Evolutionary conservation across 768 basidiomycete genomes (phyloP), one percentile per base, ranked within the genome.

Genomic region (Mycena chlorophos): DNA sequence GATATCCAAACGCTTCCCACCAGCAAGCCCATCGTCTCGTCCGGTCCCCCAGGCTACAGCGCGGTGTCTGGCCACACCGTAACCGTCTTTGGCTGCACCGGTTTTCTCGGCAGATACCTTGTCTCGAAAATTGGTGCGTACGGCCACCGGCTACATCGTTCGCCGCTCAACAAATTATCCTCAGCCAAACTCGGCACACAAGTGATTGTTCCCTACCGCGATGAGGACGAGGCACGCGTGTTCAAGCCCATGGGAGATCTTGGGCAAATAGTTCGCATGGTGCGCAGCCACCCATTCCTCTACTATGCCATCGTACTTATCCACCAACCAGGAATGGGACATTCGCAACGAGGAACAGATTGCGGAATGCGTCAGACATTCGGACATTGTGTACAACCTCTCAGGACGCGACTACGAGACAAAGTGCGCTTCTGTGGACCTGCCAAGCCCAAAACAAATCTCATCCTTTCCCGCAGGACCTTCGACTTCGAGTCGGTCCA

Each of bases 21-120:
- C 46, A 68, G 69, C 60, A 86, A 86, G 63, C 86, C 91, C 34
- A 75, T 91, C 61, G 77, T 95, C 65, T 81, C 86, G 4, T 77
- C 84, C 61, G 95, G 94, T 19, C 81, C 85, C 50, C 86, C 87
- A 50, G 94, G 88, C 58, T 91, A 93, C 67, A 91, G 89, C 66
- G 88, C 92, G 3, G 87, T 88, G 56, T 87, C 88, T 38, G 97
- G 96, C 2, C 94, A 95, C 73, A 83, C 88, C 31, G 96, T 89
- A 38, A 99, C 97, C 16, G 95, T 98, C 48, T 98, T 99, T 78
- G 97, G 97, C 22, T 90, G 88, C 69, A 97, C 95, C 3, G 92
- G 95, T 4, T 98, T 98, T 71, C 76, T 99, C 55, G 97, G 96
- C 42, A 79, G 94, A 68, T 98, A 98, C 72, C 78, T 98, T 40